Evolutionary conservation across 2,329 filamentous ascomycete genomes (phyloP).

Genomic region (Fusarium virguliforme): DNA sequence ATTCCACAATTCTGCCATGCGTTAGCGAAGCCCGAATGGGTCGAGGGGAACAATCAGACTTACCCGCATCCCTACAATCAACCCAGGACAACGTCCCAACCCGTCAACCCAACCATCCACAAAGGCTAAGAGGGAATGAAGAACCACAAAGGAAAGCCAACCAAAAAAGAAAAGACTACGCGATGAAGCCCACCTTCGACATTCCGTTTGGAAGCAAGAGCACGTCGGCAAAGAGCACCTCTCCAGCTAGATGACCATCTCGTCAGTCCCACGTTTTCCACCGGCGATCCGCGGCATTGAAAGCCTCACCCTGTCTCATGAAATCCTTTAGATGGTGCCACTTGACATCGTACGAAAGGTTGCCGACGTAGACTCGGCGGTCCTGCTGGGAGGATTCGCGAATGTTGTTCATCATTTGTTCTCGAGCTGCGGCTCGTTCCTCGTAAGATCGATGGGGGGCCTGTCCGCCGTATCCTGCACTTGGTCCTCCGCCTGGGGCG

Average conservation of each 20-base stretch:
- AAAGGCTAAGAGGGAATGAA: constrained; percentile 77
- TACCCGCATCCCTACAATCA: constrained; percentile 99
- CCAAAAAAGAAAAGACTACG: constrained; percentile 82
- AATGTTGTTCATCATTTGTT: constrained; percentile 96
- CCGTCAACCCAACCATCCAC: constrained; percentile 99
- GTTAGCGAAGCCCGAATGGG: constrained; percentile 53
- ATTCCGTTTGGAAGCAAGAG: constrained; percentile 99
- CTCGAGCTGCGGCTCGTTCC: constrained; percentile 86
- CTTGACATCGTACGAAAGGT: constrained; percentile 99
- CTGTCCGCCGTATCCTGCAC: constrained; percentile 74
- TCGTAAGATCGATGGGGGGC: constrained; percentile 83
- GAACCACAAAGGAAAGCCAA: constrained; percentile 83
- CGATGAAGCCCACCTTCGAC: constrained; percentile 99
- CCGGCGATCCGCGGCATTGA: constrained; percentile 48
- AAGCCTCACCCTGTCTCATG: constrained; percentile 94
- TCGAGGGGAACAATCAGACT: constrained; percentile 61
- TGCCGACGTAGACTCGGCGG: constrained; percentile 99
- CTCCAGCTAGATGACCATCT: constrained; percentile 80
- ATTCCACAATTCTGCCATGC: constrained; percentile 93
- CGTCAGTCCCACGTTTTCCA: constrained; percentile 59
- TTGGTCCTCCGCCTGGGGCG: constrained; percentile 79
- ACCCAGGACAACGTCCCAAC: constrained; percentile 90
- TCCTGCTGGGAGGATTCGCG: constrained; percentile 98
- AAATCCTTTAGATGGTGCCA: constrained; percentile 99
- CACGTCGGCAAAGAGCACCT: constrained; percentile 99